Conservation (phyloP, 345 rosid genomes). For the Atalantia buxifolia region DNA sequence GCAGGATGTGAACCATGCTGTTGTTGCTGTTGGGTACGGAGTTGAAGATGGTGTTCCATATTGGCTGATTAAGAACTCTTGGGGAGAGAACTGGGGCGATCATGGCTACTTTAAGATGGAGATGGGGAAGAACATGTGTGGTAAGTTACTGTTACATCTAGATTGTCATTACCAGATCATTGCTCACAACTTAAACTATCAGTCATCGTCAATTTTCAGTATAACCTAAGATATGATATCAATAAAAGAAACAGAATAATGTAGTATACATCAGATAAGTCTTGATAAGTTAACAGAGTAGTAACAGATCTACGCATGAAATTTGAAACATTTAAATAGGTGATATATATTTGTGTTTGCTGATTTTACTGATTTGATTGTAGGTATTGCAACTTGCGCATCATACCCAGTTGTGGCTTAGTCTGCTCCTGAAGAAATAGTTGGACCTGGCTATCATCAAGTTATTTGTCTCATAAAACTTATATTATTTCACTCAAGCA, state of each 20-base stretch:
- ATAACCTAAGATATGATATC: not conserved
- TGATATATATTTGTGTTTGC: not conserved
- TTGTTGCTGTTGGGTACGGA: slow-evolving; percentile 93
- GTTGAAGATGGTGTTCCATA: slow-evolving; percentile 71
- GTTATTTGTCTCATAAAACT: not conserved
- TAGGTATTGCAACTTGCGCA: slow-evolving; percentile 94
- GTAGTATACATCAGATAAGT: too few species aligned
- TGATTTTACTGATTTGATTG: slow-evolving; percentile 19
- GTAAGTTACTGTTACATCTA: slow-evolving; percentile 39
- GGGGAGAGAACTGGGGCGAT: slow-evolving; percentile 83
- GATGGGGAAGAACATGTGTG: slow-evolving; percentile 94
- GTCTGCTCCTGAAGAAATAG: not conserved
- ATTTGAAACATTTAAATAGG: not conserved
- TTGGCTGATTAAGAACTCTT: slow-evolving; percentile 94
- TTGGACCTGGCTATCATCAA: not conserved
- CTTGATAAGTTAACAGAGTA: too few species aligned
- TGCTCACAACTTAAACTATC: not conserved
- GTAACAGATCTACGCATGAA: not conserved
- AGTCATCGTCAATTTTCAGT: not conserved
- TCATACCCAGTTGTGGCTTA: slow-evolving; percentile 78
- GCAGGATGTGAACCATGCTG: slow-evolving; percentile 99
- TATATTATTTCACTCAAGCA: not conserved
- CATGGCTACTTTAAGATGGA: slow-evolving; percentile 95
- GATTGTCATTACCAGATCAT: not conserved
- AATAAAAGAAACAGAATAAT: not conserved